Evolutionary conservation across 192 early-diverging fungal species (phyloP).

Genomic region (Chytriomyces confervae): DNA sequence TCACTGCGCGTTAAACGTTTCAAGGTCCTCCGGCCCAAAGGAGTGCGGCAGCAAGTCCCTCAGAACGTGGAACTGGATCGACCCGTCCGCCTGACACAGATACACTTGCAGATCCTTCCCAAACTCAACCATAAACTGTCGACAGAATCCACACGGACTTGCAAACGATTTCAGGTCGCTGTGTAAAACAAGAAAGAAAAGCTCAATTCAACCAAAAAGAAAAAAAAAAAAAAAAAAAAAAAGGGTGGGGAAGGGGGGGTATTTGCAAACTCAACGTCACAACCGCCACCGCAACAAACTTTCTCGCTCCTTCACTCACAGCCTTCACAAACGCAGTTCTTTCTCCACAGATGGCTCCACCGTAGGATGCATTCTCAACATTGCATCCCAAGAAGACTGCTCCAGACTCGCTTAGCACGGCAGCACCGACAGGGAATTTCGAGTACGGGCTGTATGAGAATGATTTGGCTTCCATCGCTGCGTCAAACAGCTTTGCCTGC

Average conservation of each 20-base stretch:
- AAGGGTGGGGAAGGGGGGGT: not conserved
- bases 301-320: conserved; percentile 77
- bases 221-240: not conserved
- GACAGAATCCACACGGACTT: conserved; percentile 71
- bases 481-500: conserved; percentile 19
- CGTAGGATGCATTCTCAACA: conserved; percentile 89
- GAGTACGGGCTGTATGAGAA: conserved; percentile 88
- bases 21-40: conserved; percentile 75
- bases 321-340: conserved; percentile 88
- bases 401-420: conserved; percentile 72
- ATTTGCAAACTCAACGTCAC: conserved; percentile 62
- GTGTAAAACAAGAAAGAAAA: not conserved
- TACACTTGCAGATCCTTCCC: conserved; percentile 68
- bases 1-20: not conserved
- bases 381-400: conserved; percentile 75
- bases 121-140: conserved; percentile 86
- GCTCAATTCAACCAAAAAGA: too few relatives aligned
- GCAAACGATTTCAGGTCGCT: conserved; percentile 59
- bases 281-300: conserved; percentile 79
- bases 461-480: conserved; percentile 60
- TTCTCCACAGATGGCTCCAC: conserved; percentile 88
- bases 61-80: conserved; percentile 53
- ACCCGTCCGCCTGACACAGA: conserved; percentile 61
- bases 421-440: conserved; percentile 91
- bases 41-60: conserved; percentile 67